Base-by-base conservation (phyloP, 306 rosid genomes). In the Oxytropis ochrocephala region DNA sequence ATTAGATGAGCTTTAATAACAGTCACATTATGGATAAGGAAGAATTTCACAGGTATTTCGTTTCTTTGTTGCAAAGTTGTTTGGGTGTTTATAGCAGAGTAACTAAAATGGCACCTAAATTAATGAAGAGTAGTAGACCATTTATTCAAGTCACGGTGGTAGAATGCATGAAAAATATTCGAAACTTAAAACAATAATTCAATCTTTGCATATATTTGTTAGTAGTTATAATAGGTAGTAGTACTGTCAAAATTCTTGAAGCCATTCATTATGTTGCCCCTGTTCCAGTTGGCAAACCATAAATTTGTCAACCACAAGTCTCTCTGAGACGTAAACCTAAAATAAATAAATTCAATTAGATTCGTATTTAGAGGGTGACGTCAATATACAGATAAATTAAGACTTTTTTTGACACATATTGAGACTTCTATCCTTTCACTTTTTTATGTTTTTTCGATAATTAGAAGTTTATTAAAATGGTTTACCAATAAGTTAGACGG, bases 1-100 rank as follows among this genome's bases (percentile, higher is more conserved):
- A 71, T 75, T 79, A 79, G 81, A 71, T 84, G 83, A 65, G 71
- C n/a, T 67, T 81, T 84, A 78, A 78, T 78, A 57, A 70, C 78
- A 36, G 11, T 84, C 86, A 84, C 88, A 71, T 78, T 83, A 75
- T 70, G 39, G 69, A 35, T 52, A 8, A 39, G 64, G 21, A 58
- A 75, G 58, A 52, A 46, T 57, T 70, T 82, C 83, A 82, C 83
- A 66, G 18, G 81, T 38, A 2, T 66, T 82, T 59, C 83, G 49
- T 70, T 82, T 78, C 76, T 38, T 19, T 71, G 62, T 36, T 68
- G 64, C 69, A 79, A 68, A 74, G 76, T 79, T 63, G 78, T 67
- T 73, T 51, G 59, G n/a, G 36, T 53, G 67, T 73, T 73, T 43
- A 73, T 43, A 19, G 73, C 53, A 36, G 29, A 44, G 55, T 53